A percentile compares a stretch with the other conserved stretches of the same genome.
Conservation (phyloP, 2,329 filamentous ascomycete genomes). For the Pyrenophora seminiperda region DNA sequence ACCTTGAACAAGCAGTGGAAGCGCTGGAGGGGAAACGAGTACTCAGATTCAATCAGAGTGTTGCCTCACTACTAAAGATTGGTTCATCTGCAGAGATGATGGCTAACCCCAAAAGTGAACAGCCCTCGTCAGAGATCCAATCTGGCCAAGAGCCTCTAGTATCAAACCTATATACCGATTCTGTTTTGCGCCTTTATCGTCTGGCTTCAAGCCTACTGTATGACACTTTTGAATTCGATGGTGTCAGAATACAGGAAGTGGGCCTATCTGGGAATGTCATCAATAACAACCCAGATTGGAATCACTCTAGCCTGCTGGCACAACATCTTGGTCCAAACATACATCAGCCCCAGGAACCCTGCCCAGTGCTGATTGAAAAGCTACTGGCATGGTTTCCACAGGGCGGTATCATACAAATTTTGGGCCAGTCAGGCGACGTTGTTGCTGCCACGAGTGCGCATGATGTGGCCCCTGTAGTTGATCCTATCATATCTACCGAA, state of each 20-base stretch:
- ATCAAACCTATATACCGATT: conserved; percentile 9
- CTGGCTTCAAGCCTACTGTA: conserved; percentile 7
- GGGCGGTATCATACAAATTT: conserved; percentile 6
- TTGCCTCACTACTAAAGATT: conserved; percentile 7
- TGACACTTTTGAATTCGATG: conserved; percentile 12
- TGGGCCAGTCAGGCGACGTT: conserved; percentile 2
- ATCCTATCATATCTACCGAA: conserved; percentile 1
- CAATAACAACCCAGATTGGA: conserved; percentile 11
- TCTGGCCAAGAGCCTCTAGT: not conserved
- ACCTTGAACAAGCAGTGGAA: conserved; percentile 13
- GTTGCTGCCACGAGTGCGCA: conserved; percentile 8
- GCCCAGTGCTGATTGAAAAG: not conserved
- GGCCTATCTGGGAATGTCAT: conserved; percentile 1
- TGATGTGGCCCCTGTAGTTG: not conserved
- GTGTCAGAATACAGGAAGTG: conserved; percentile 9
- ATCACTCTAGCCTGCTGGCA: conserved; percentile 8
- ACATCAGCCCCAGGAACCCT: not conserved
- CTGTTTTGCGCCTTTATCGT: conserved; percentile 6
- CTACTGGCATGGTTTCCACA: conserved; percentile 6
- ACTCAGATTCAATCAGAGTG: conserved; percentile 7
- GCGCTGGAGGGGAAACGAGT: conserved; percentile 9
- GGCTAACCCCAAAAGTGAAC: not conserved
- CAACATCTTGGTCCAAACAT: conserved; percentile 4
- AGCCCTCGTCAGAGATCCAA: not conserved
- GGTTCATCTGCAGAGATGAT: not conserved